Evolutionary conservation across 257 asterid species (phyloP).

Genomic region (Cinchona pubescens): DNA sequence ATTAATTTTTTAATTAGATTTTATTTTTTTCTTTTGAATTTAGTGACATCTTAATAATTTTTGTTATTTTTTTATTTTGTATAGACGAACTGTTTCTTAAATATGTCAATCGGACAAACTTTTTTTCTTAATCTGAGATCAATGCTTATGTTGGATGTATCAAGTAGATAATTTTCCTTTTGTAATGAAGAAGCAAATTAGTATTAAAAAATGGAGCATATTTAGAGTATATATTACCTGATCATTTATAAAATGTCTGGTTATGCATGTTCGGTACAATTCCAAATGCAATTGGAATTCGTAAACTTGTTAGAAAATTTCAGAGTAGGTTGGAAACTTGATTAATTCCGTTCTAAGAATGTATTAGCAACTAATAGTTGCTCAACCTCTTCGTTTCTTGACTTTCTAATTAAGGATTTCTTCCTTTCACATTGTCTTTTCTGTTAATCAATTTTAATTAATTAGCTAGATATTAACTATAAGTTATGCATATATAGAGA

Average conservation of each 20-base stretch:
- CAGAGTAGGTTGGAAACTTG: constrained; percentile 18
- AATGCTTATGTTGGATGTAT: background rate
- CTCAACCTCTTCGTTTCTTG: background rate
- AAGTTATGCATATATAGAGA: too few species aligned
- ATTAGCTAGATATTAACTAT: too few species aligned
- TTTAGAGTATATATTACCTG: background rate
- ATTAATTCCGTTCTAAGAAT: background rate
- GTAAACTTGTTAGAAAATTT: constrained; percentile 8
- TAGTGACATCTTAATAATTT: too few species aligned
- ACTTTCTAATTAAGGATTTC: too few species aligned
- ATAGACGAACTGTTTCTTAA: too few species aligned
- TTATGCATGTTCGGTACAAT: background rate
- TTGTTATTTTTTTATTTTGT: too few species aligned
- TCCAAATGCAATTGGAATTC: background rate
- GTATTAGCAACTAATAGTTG: background rate
- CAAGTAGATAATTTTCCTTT: background rate
- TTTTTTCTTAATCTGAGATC: background rate
- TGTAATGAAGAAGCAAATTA: too few species aligned
- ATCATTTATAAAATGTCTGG: background rate
- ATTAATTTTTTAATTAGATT: too few species aligned
- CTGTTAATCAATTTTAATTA: background rate
- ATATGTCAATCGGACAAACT: too few species aligned
- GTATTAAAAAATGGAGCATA: background rate
- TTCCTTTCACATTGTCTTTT: background rate
- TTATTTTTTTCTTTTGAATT: too few species aligned